These are phyloP conservation scores for Podospora australis DNA, from an alignment of 495 filamentous ascomycete genomes.

Conservation along the genomic window DNA sequence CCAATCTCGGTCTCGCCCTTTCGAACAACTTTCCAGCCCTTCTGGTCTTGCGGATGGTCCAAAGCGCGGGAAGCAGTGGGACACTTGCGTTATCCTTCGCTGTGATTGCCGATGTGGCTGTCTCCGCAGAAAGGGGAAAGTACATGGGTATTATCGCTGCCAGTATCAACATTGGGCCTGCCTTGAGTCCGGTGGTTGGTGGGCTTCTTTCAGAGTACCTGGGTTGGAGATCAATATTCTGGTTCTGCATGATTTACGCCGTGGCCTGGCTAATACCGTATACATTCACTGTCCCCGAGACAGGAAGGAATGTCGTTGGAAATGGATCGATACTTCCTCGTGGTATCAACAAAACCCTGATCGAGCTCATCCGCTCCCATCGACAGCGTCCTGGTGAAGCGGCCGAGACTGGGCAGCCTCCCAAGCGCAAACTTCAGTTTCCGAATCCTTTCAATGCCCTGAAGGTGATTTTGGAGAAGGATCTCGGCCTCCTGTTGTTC, in stretches of 20 bases:
- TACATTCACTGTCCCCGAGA: conserved; percentile 57
- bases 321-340: conserved; percentile 57
- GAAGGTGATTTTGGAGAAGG: conserved; percentile 58
- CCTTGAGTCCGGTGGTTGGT: conserved; percentile 58
- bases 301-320: conserved; percentile 62
- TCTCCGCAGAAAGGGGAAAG: conserved; percentile 51
- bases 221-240: conserved; percentile 68
- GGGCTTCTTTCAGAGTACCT: conserved; percentile 58
- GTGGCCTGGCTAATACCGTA: conserved; percentile 48
- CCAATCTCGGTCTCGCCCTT: conserved; percentile 58
- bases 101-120: conserved; percentile 56
- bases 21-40: conserved; percentile 55
- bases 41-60: conserved; percentile 55
- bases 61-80: conserved; percentile 54
- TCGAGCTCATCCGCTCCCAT: conserved; percentile 36
- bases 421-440: conserved; percentile 48
- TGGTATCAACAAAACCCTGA: conserved; percentile 46
- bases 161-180: conserved; percentile 48
- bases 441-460: conserved; percentile 69
- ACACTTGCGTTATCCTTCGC: conserved; percentile 53
- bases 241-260: conserved; percentile 60
- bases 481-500: conserved; percentile 39
- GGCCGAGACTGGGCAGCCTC: not conserved
- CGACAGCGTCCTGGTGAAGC: conserved; percentile 10
- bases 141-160: conserved; percentile 52